Conservation (phyloP, 208 protist species). For the Leishmania braziliensis region DNA sequence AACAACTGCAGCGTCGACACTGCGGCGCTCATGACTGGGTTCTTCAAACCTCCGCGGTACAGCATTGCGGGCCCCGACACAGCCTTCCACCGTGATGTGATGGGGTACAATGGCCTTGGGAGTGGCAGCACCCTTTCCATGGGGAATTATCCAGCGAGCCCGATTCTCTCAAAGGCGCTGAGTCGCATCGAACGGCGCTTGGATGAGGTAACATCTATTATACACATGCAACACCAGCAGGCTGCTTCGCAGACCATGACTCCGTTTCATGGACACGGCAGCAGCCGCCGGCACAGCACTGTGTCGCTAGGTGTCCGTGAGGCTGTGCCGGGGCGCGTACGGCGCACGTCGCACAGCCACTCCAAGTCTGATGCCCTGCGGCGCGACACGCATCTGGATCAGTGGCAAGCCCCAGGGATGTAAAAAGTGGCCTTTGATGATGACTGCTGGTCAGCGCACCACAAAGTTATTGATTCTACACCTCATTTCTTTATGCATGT, state of each 20-base stretch:
- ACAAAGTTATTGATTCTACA: not conserved
- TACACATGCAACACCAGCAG: conserved; percentile 44
- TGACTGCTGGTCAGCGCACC: not conserved
- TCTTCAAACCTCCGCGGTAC: conserved; percentile 53
- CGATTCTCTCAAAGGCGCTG: conserved; percentile 55
- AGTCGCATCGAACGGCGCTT: conserved; percentile 70
- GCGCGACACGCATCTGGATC: conserved; percentile 26
- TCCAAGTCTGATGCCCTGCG: conserved; percentile 21
- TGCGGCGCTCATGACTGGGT: conserved; percentile 54
- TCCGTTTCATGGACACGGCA: conserved; percentile 4
- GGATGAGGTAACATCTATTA: conserved; percentile 72
- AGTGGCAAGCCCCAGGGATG: conserved; percentile 29
- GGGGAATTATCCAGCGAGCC: conserved; percentile 34
- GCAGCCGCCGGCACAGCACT: conserved; percentile 26
- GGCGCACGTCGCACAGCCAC: conserved; percentile 23
- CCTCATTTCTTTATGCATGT: not conserved
- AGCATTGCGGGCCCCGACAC: conserved; percentile 3
- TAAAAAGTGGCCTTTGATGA: conserved; percentile 3
- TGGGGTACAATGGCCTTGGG: conserved; percentile 8
- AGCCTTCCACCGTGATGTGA: conserved; percentile 14
- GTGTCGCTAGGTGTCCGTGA: conserved; percentile 20
- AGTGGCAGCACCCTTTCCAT: conserved; percentile 8
- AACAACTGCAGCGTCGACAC: conserved; percentile 54
- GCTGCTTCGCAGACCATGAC: not conserved
- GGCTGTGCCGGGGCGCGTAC: conserved; percentile 9